These are phyloP conservation scores for Babesia gibsoni DNA, from an alignment of 169 alveolate genomes.

Conservation along the genomic window DNA sequence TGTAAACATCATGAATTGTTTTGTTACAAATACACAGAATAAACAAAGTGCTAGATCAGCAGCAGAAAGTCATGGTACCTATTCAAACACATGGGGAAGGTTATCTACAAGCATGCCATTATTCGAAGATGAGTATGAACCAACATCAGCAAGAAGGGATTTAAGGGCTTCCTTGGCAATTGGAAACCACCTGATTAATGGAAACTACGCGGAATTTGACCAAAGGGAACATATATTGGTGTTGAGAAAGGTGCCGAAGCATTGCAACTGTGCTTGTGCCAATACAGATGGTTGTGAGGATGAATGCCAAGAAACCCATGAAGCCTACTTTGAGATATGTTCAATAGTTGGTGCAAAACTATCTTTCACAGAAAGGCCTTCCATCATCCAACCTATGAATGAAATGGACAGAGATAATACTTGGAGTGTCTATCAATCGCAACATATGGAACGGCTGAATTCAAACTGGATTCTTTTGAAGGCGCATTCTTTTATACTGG, in stretches of 20 bases:
- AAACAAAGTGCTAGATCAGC: background rate
- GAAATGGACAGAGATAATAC: background rate
- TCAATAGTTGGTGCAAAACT: background rate
- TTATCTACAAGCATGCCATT: background rate
- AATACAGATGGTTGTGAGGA: background rate
- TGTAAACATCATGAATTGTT: constrained; percentile 9
- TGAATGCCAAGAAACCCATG: background rate
- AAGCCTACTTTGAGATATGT: constrained; percentile 37
- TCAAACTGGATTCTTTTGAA: constrained; percentile 15
- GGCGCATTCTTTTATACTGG: background rate
- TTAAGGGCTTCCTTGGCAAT: constrained; percentile 6
- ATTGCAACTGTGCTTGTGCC: constrained; percentile 24
- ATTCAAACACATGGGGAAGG: constrained; percentile 27
- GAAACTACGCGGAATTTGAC: background rate
- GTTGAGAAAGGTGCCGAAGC: constrained; percentile 35
- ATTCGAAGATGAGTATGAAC: background rate
- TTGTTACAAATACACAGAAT: background rate
- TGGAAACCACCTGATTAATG: constrained; percentile 28
- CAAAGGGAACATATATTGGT: constrained; percentile 8
- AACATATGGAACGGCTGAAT: background rate
- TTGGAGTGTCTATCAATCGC: constrained; percentile 2
- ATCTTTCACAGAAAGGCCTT: constrained; percentile 15
- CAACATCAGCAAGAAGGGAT: background rate
- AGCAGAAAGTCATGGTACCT: background rate
- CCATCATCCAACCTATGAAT: background rate